Base-by-base conservation (phyloP, 2,329 filamentous ascomycete genomes). In the Myriosclerotinia duriaeana region DNA sequence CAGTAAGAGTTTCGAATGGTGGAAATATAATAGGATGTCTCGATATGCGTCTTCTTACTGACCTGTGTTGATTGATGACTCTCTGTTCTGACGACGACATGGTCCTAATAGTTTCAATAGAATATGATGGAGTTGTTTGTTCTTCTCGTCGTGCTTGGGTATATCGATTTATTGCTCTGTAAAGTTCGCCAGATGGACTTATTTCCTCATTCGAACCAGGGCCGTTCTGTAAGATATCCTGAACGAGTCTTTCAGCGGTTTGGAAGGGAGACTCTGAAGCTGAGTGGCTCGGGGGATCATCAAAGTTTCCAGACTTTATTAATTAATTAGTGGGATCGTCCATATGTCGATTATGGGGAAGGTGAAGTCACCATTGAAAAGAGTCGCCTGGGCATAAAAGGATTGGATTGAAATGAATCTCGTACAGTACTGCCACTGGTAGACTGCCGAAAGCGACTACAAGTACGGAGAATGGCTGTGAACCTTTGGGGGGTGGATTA, bases 141-240 rank as follows among this genome's bases (percentile, higher is more conserved):
- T 54, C 64, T 30, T 50, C 48, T 54, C 26, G n/a, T 36, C 58
- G 52, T 50, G 36, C 48, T 54, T 62, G 56, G 2, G 44, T 42
- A n/a, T 53, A 66, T 53, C 64, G 56, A 69, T 79, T 79, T 78
- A 82, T 78, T 61, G 78, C 77, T 71, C 78, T 74, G 69, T 77
- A 79, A 59, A 81, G 71, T 73, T 82, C 79, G 70, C 79, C 78
- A 36, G 79, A 81, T 26, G 78, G 77, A 60, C 77, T 80, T 54
- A 80, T 77, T 53, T 79, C 73, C 65, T 75, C 71, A 68, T 76
- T 72, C 20, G 76, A 68, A 65, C 77, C 72, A 69, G 77, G 73
- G 17, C 68, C 70, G 68, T 77, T 76, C 73, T 80, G 77, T 72
- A 80, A 76, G 64, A 79, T 78, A 64, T 76, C 78, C 61, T 76